A percentile compares a stretch with the other conserved stretches of the same genome.
Evolutionary conservation across 805 yeast genomes (phyloP).

Genomic region (Grigorovia transvaalensis): DNA sequence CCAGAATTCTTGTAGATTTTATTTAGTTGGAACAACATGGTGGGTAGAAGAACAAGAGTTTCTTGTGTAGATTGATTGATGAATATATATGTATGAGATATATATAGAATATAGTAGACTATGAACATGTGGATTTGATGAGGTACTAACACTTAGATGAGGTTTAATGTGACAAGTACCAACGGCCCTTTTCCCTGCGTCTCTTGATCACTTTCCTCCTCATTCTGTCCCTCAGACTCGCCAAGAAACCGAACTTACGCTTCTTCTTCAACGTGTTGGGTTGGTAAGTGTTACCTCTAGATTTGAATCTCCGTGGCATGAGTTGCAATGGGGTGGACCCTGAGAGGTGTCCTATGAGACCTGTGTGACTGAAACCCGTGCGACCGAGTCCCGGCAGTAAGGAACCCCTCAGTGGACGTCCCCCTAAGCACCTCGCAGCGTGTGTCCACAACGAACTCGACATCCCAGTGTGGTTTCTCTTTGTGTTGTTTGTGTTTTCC

Average conservation of each 20-base stretch:
- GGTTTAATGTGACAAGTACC: conserved; percentile 85
- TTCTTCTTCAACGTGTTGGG: conserved; percentile 87
- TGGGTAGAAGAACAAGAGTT: too few species aligned
- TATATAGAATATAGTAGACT: background rate
- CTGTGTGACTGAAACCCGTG: background rate
- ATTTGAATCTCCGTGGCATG: conserved; percentile 50
- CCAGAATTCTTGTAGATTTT: conserved; percentile 60
- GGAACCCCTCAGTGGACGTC: background rate
- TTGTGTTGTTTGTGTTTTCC: background rate
- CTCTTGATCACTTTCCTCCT: conserved; percentile 74
- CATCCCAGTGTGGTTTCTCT: background rate
- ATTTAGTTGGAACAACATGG: conserved; percentile 5
- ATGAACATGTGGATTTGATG: background rate
- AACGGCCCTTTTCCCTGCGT: conserved; percentile 81
- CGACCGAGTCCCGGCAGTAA: background rate
- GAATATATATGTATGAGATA: conserved; percentile 1
- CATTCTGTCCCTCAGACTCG: conserved; percentile 60
- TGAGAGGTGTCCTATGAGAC: background rate
- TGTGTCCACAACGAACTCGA: background rate
- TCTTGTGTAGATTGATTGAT: background rate
- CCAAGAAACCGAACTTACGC: conserved; percentile 81
- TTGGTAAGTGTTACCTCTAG: conserved; percentile 91
- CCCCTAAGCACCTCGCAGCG: background rate
- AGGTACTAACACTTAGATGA: too few species aligned
- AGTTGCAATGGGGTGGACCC: background rate